A percentile compares a stretch with the other conserved stretches of the same genome.
Conservation (phyloP, 352 stramenopile species). For the Phytophthora melonis region DNA sequence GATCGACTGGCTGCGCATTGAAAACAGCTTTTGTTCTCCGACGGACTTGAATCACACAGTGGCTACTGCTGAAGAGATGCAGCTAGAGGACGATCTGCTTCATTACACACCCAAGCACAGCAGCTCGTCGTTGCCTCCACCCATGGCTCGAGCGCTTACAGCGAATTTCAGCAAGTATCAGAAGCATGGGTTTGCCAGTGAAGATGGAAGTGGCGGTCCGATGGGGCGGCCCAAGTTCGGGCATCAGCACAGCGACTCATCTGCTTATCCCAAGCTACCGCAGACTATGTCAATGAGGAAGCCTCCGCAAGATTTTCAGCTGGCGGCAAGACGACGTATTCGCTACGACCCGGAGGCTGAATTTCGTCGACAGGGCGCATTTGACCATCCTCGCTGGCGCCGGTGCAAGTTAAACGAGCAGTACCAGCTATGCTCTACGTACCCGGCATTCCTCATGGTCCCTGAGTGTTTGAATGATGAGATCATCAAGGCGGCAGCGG, state of each 20-base stretch:
- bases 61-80: slow-evolving; percentile 56
- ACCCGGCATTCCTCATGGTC: slow-evolving; percentile 80
- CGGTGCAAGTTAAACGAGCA: slow-evolving; percentile 67
- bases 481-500: slow-evolving; percentile 67
- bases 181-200: slow-evolving; percentile 45
- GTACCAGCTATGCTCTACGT: slow-evolving; percentile 79
- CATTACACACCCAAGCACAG: slow-evolving; percentile 73
- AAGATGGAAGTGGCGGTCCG: slow-evolving; percentile 20
- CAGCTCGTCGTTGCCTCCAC: slow-evolving; percentile 41
- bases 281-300: slow-evolving; percentile 41
- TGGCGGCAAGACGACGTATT: slow-evolving; percentile 66
- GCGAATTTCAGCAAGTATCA: slow-evolving; percentile 48
- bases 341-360: slow-evolving; percentile 74
- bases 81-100: slow-evolving; percentile 65
- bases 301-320: slow-evolving; percentile 43
- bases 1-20: slow-evolving; percentile 85
- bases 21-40: slow-evolving; percentile 87
- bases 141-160: slow-evolving; percentile 41
- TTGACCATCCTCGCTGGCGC: slow-evolving; percentile 76
- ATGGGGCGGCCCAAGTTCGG: slow-evolving; percentile 43
- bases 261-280: slow-evolving; percentile 23
- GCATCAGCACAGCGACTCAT: slow-evolving; percentile 56
- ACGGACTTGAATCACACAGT: slow-evolving; percentile 79
- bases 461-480: slow-evolving; percentile 70
- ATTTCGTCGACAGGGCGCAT: slow-evolving; percentile 67